These are phyloP conservation scores for Amanita molliuscula DNA, from an alignment of 768 basidiomycete species.

Conservation along the genomic window DNA sequence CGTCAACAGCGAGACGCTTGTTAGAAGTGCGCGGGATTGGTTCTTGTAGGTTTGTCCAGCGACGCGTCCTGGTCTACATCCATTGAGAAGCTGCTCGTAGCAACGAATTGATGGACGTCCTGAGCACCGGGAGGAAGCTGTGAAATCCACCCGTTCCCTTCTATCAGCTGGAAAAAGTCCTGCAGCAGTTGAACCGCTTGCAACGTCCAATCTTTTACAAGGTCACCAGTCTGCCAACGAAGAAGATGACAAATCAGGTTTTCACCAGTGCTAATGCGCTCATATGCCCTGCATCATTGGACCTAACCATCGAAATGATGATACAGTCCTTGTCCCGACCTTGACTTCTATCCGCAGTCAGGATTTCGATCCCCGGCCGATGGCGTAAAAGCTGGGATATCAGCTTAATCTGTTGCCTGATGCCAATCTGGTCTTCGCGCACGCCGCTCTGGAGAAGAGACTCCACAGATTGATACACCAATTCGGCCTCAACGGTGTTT, in stretches of 20 bases:
- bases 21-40: not conserved
- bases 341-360: too few relatives aligned
- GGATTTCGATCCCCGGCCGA: constrained; percentile 59
- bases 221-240: constrained; percentile 68
- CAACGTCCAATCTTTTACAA: constrained; percentile 94
- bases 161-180: too few relatives aligned
- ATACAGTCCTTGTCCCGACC: too few relatives aligned
- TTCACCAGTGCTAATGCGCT: constrained; percentile 15
- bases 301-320: constrained; percentile 85
- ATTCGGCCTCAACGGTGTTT: constrained; percentile 70
- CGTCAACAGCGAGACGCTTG: not conserved
- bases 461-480: constrained; percentile 58
- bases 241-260: not conserved
- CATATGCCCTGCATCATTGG: constrained; percentile 70
- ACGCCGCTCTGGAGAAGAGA: constrained; percentile 60
- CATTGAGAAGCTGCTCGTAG: constrained; percentile 5
- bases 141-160: constrained; percentile 52
- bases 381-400: constrained; percentile 53
- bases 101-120: constrained; percentile 28
- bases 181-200: constrained; percentile 43
- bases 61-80: constrained; percentile 18
- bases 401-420: constrained; percentile 92
- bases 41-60: constrained; percentile 9
- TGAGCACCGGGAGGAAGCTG: constrained; percentile 46
- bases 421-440: constrained; percentile 60